Conservation (phyloP, 805 yeast species). For the Candida piceae region DNA sequence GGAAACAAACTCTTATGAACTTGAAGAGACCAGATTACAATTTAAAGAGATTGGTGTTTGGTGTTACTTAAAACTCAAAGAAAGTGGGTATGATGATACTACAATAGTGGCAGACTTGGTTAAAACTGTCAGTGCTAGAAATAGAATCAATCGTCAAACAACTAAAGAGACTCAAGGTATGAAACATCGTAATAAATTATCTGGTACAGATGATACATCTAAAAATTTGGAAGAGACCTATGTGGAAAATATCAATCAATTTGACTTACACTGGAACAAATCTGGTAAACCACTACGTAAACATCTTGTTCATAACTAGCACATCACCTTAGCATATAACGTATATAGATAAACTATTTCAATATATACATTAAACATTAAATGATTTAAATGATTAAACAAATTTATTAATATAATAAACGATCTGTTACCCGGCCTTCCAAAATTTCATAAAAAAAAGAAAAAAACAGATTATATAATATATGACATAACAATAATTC, state of each 20-base stretch:
- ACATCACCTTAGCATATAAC: no score
- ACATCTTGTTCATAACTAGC: background rate
- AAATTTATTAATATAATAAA: no score
- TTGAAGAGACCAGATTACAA: slow-evolving; percentile 9
- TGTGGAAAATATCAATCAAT: background rate
- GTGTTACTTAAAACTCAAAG: slow-evolving; percentile 17
- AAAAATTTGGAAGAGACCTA: background rate
- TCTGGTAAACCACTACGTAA: background rate
- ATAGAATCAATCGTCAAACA: slow-evolving; percentile 12
- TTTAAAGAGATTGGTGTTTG: slow-evolving; percentile 16
- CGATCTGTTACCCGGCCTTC: no score
- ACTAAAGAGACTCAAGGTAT: background rate
- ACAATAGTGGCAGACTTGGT: slow-evolving; percentile 16
- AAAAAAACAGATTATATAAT: no score
- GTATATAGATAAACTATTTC: no score
- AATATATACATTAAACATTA: no score
- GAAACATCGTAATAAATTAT: no score
- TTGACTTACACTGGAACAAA: background rate
- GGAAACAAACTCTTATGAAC: slow-evolving; percentile 5
- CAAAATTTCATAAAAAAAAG: no score
- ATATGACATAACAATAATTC: no score
- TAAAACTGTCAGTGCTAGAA: slow-evolving; percentile 12
- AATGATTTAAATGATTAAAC: no score
- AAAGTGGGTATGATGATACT: slow-evolving; percentile 11
- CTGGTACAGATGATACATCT: no score